Base-by-base conservation (phyloP, 441 rosid species). In the Arabidopsis hybrid region DNA sequence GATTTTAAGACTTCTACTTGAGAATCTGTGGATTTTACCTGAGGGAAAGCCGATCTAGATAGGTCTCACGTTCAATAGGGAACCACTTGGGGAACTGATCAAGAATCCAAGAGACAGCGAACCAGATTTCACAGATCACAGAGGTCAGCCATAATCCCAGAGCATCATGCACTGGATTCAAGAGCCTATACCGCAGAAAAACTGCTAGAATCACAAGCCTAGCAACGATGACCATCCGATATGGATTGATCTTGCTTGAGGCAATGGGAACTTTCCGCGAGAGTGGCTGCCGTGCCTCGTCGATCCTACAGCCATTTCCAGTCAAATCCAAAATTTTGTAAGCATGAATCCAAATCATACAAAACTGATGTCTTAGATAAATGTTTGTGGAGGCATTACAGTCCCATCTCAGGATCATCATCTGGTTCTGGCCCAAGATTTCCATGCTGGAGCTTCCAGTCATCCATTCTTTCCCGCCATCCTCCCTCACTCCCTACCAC, bases 11-110 rank as follows among this genome's bases (percentile, higher is more conserved):
- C 11, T 53, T 17, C 18, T 56, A 67, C 29, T 59, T 38, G 29
- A 38, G 6, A 60, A 56, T 40, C 4, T 11, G 43, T 56, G 60
- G 56, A 71, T 26, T 45, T 13, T 74, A 92, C 97, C 98, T 91
- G 67, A 89, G 83, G 60, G 97, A 89, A 51, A 94, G 97, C 65
- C 96, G 90, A 75, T 94, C 97, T 11, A 94, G 91, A 76, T 94
- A 89, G 46, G 98, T 89, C 80, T 90, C 95, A 1, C 96, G 97
- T 47, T 94, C 89, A 53, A 94, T 89, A 7, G 95, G 98, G 67
- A 87, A 84, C 97, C 98, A 94, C 77, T 91, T 94, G 43, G 97
- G 98, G 71, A 91, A 91, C 90, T 94, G 97, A 82, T 94, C 98
- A 42, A 94, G 95, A 74, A 94, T 94, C 98, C 95, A 94, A 2